Evolutionary conservation across 805 yeast species (phyloP).

Genomic region (Nakazawaea populi): DNA sequence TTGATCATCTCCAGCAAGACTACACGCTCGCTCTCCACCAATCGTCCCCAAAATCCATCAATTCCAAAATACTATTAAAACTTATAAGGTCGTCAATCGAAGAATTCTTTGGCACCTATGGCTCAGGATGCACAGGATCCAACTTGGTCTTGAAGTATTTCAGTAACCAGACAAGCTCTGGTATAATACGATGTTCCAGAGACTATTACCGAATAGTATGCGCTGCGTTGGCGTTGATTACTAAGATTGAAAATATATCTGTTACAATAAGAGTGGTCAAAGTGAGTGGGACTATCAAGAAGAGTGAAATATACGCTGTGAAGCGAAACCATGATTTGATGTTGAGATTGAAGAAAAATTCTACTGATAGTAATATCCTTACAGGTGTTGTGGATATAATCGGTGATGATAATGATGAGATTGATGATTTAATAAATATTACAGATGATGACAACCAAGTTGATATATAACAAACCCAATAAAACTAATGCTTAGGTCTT

Average conservation of each 20-base stretch:
- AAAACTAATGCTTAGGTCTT: background rate
- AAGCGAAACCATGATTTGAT: slow-evolving; percentile 35
- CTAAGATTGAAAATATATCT: slow-evolving; percentile 39
- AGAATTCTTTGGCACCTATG: slow-evolving; percentile 72
- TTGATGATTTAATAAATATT: slow-evolving; percentile 14
- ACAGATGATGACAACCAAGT: slow-evolving; percentile 14
- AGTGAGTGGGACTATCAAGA: slow-evolving; percentile 83
- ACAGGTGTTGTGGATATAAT: slow-evolving; percentile 11
- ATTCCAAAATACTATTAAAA: slow-evolving; percentile 42
- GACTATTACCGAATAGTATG: slow-evolving; percentile 56
- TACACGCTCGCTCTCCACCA: slow-evolving; percentile 43
- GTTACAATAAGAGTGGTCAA: slow-evolving; percentile 58
- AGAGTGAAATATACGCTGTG: slow-evolving; percentile 70
- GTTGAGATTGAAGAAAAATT: slow-evolving; percentile 14
- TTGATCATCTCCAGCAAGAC: slow-evolving; percentile 11
- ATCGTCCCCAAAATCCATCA: slow-evolving; percentile 42
- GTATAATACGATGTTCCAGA: slow-evolving; percentile 73
- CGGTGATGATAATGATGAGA: slow-evolving; percentile 5
- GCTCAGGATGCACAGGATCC: slow-evolving; percentile 57
- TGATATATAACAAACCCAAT: background rate
- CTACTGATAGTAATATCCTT: background rate
- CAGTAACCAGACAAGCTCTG: slow-evolving; percentile 75
- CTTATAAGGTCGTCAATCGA: slow-evolving; percentile 52
- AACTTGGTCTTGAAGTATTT: slow-evolving; percentile 70
- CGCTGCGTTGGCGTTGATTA: slow-evolving; percentile 59